Conservation (phyloP, 257 asterid genomes). For the Solanum neorickii region DNA sequence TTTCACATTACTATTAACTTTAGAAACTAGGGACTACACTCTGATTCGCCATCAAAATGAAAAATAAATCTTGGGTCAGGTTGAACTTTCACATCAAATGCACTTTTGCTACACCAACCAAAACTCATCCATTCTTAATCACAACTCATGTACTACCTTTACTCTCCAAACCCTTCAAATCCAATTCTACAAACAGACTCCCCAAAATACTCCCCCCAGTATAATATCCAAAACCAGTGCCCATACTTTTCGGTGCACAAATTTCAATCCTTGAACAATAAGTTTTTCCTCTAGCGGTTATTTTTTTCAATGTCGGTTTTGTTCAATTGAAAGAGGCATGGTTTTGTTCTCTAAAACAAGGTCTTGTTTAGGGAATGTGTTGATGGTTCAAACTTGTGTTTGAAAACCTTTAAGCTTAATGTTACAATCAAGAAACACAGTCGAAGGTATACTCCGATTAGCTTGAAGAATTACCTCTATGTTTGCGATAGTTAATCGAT, state of each 20-base stretch:
- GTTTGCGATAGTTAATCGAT: slow-evolving; percentile 49
- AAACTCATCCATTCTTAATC: slow-evolving; percentile 72
- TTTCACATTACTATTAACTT: slow-evolving; percentile 72
- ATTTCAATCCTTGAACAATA: slow-evolving; percentile 37
- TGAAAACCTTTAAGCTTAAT: slow-evolving; percentile 38
- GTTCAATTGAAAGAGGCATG: slow-evolving; percentile 49
- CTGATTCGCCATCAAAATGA: slow-evolving; percentile 85
- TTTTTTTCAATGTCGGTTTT: slow-evolving; percentile 49
- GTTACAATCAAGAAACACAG: slow-evolving; percentile 20
- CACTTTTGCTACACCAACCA: slow-evolving; percentile 14
- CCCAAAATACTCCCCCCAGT: slow-evolving; percentile 50
- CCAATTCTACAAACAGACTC: slow-evolving; percentile 38
- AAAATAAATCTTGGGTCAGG: slow-evolving; percentile 89
- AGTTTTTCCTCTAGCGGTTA: neutral
- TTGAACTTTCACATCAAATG: slow-evolving; percentile 63
- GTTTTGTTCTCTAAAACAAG: slow-evolving; percentile 24
- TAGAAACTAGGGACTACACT: slow-evolving; percentile 94
- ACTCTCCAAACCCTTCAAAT: slow-evolving; percentile 44
- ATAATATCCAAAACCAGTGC: neutral
- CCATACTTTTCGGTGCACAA: slow-evolving; percentile 15
- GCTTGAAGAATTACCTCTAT: slow-evolving; percentile 30
- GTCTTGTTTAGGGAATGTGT: neutral
- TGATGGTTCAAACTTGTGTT: neutral
- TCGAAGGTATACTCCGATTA: neutral
- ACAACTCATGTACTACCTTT: slow-evolving; percentile 15